Evolutionary conservation across 352 stramenopile species (phyloP), one percentile per base, ranked within the genome.

Genomic region (Lagenidium giganteum): DNA sequence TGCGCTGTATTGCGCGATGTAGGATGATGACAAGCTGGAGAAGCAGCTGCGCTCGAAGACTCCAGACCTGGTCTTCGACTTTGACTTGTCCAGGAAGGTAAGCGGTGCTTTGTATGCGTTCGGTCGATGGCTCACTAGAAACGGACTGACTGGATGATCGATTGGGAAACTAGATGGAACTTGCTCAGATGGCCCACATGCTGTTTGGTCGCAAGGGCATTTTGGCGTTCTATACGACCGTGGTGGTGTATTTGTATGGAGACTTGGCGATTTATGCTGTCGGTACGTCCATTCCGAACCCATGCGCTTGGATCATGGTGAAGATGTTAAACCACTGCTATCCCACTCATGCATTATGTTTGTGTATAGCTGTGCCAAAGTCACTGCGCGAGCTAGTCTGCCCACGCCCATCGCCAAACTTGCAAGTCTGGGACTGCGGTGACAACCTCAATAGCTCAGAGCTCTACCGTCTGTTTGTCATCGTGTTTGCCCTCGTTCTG

Each of bases 221-320:
- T 34, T 59, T 86, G 16, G 75, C 80, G 4, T 92, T 94, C 45
- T 94, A 92, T 44, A 66, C 62, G 24, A 90, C 75, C 46, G 68
- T 87, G 21, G 81, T 83, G 36, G 71, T 88, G 36, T 94, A 94
- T 41, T 58, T 94, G 0, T 92, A 90, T 38, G 82, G 82, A n/a
- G 82, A 94, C 47, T 62, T 94, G 37, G 77, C 82, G 16, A 94
- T 92, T 35, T 92, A 94, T 44, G 75, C 82, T 11, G 79, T 94
- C 32, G 82, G 82, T 92, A 70, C n/a, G 80, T 67, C 32, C 4
- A 7, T 1, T n/a, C 16, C 6, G 2, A 25, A 12, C 18, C 45
- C 28, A 4, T 42, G 16, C 13, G 18, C 28, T 34, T 18, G 13
- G 16, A 34, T n/a, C n/a, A n/a, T n/a, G n/a, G n/a, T n/a, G n/a